These are phyloP conservation scores for Ceratorhiza oryzae-sativae DNA, from an alignment of 1,284 basidiomycete genomes.

Conservation along the genomic window DNA sequence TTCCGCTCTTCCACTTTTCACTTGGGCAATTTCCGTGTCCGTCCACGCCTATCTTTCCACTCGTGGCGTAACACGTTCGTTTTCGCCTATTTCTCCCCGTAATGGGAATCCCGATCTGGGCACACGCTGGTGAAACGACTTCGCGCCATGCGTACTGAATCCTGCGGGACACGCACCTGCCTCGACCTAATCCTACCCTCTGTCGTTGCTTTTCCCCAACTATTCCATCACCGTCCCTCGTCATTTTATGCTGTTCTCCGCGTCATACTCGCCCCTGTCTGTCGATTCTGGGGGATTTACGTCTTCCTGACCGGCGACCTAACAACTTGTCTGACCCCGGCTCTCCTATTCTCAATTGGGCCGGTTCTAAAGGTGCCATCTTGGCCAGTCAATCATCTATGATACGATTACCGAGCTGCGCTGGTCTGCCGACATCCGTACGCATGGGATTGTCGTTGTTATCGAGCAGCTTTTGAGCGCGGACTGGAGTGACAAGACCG, in stretches of 20 bases:
- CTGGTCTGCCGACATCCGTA: conserved; percentile 41
- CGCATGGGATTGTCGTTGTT: conserved; percentile 40
- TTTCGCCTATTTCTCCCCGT: not conserved
- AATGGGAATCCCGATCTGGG: not conserved
- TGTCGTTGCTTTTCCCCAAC: not conserved
- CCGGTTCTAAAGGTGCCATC: conserved; percentile 41
- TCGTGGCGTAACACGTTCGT: not conserved
- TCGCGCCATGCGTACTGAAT: conserved; percentile 8
- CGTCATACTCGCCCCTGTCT: not conserved
- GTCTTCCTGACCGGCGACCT: not conserved
- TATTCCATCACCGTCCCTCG: not conserved
- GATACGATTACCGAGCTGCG: conserved; percentile 43
- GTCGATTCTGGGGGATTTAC: conserved; percentile 6
- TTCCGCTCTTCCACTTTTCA: not conserved
- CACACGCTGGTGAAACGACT: conserved; percentile 27
- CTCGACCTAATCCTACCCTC: not conserved
- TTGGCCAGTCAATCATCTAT: conserved; percentile 43
- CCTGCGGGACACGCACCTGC: not conserved
- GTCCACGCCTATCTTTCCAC: not conserved
- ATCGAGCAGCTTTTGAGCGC: conserved; percentile 40
- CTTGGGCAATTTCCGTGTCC: not conserved
- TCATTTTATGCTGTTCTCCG: not conserved
- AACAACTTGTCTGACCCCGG: not conserved
- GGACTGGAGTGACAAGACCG: conserved; percentile 40
- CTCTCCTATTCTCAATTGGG: not conserved